A percentile compares a stretch with the other conserved stretches of the same genome.
Evolutionary conservation across 2,329 filamentous ascomycete species (phyloP).

Genomic region (Penicillium sp.): DNA sequence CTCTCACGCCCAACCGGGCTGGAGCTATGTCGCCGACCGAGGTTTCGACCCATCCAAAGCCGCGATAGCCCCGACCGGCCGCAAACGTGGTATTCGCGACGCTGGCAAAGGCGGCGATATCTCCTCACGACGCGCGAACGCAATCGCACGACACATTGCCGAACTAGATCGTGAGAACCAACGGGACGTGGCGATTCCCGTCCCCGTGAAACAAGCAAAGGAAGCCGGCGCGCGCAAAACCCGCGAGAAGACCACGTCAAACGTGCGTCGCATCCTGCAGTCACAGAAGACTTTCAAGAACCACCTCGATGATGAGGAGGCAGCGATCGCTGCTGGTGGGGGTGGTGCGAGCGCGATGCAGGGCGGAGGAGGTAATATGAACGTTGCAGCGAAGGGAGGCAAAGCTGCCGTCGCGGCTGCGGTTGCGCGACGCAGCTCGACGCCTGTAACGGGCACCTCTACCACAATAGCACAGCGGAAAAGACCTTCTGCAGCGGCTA

Average conservation of each 20-base stretch:
- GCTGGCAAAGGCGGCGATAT: slow-evolving; percentile 65
- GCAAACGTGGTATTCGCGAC: slow-evolving; percentile 73
- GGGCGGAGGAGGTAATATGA: slow-evolving; percentile 3
- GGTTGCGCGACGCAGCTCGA: slow-evolving; percentile 31
- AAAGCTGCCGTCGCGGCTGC: slow-evolving; percentile 15
- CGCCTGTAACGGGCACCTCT: slow-evolving; percentile 25
- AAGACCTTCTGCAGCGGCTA: slow-evolving; percentile 16
- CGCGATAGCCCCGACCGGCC: slow-evolving; percentile 56
- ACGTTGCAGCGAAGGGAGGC: slow-evolving; percentile 11
- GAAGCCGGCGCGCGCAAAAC: slow-evolving; percentile 42
- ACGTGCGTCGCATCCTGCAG: slow-evolving; percentile 52
- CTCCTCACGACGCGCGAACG: slow-evolving; percentile 79
- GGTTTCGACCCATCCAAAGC: slow-evolving; percentile 61
- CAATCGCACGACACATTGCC: slow-evolving; percentile 78
- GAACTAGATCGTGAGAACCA: slow-evolving; percentile 81
- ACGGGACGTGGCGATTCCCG: slow-evolving; percentile 70
- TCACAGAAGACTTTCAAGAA: slow-evolving; percentile 56
- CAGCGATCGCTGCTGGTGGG: slow-evolving; percentile 33
- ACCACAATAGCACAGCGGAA: slow-evolving; percentile 23
- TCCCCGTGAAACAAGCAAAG: slow-evolving; percentile 60
- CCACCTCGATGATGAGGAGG: slow-evolving; percentile 57
- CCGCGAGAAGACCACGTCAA: slow-evolving; percentile 49
- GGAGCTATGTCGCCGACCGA: slow-evolving; percentile 87
- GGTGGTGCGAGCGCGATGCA: slow-evolving; percentile 7
- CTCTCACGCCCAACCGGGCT: slow-evolving; percentile 75